A percentile compares a stretch with the other conserved stretches of the same genome.
phyloP scores from a whole-genome alignment of 2,329 filamentous ascomycete species.

The Cytospora chrysosperma region DNA sequence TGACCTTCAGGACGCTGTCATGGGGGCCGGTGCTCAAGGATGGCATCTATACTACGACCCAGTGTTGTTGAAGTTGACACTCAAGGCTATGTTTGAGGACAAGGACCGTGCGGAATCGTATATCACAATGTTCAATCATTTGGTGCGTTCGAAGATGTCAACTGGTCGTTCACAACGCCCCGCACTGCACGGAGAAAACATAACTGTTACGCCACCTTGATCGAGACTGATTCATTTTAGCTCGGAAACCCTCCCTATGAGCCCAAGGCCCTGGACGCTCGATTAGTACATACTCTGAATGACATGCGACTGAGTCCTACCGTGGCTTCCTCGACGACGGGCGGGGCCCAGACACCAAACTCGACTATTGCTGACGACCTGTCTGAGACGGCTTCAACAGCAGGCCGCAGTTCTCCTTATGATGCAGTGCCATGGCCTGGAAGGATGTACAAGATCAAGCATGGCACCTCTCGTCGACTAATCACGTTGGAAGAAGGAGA shows the following conservation, averaged over 20 bases:
- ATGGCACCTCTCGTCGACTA: not conserved
- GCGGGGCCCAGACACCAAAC: not conserved
- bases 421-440: not conserved
- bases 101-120: not conserved
- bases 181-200: not conserved
- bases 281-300: not conserved
- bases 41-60: not conserved
- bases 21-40: not conserved
- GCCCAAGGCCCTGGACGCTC: not conserved
- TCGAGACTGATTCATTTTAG: not conserved
- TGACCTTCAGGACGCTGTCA: not conserved
- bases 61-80: not conserved
- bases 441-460: conserved; percentile 1
- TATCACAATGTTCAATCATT: not conserved
- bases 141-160: not conserved
- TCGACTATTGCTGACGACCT: not conserved
- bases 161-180: not conserved
- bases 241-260: not conserved
- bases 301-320: not conserved
- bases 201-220: not conserved
- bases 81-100: not conserved
- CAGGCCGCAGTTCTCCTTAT: not conserved
- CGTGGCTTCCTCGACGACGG: not conserved
- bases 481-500: conserved; percentile 2
- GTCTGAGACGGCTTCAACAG: not conserved